Percentiles rank a stretch among this genome's conserved stretches.
These are phyloP conservation scores for Salix suchowensis DNA, from an alignment of 345 rosid species.

Conservation along the genomic window DNA sequence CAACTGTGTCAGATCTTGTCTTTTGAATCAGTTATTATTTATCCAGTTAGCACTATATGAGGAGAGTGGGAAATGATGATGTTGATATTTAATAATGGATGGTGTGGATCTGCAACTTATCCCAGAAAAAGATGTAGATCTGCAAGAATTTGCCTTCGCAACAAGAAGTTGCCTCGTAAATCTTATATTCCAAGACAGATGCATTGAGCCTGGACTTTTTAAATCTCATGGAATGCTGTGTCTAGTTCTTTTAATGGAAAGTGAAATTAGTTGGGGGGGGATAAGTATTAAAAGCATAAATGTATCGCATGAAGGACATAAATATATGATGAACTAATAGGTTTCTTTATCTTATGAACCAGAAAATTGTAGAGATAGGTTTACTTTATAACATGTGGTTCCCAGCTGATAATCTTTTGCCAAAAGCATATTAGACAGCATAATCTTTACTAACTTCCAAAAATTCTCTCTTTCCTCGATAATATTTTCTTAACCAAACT, in stretches of 20 bases:
- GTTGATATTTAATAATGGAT: background rate
- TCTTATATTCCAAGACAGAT: background rate
- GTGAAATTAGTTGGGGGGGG: background rate
- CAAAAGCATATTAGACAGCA: constrained; percentile 11
- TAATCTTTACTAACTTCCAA: constrained; percentile 48
- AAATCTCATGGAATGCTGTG: background rate
- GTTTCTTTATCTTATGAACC: background rate
- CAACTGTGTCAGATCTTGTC: constrained; percentile 38
- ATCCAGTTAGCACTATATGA: background rate
- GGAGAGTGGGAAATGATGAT: background rate
- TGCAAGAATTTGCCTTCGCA: background rate
- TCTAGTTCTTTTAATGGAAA: background rate
- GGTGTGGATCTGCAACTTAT: background rate
- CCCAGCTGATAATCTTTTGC: constrained; percentile 19
- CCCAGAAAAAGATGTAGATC: background rate
- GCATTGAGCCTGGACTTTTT: constrained; percentile 2
- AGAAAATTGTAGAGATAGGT: constrained; percentile 9
- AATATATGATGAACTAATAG: background rate
- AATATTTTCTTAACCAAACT: constrained; percentile 32
- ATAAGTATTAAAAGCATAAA: background rate
- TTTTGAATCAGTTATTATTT: constrained; percentile 6
- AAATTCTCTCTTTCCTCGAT: constrained; percentile 68
- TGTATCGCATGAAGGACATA: background rate
- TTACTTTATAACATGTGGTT: constrained; percentile 30
- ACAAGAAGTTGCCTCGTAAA: background rate